Evolutionary conservation across 768 basidiomycete species (phyloP).

Genomic region (Calocybe indica): DNA sequence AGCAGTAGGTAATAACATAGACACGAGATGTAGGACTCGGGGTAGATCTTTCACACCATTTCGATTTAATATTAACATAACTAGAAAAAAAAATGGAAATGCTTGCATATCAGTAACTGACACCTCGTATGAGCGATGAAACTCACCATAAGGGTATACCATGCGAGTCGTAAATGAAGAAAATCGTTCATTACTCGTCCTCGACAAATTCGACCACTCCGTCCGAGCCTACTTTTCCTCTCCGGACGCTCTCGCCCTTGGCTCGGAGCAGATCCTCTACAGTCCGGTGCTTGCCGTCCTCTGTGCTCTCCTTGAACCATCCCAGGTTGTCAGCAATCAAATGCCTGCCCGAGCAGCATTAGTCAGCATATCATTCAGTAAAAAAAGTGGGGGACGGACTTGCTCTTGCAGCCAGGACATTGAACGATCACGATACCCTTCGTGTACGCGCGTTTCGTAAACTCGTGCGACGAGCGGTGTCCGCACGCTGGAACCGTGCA

Average conservation of each 20-base stretch:
- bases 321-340: slow-evolving; percentile 87
- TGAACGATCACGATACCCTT: slow-evolving; percentile 86
- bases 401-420: slow-evolving; percentile 85
- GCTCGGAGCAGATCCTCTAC: slow-evolving; percentile 77
- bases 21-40: not conserved
- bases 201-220: slow-evolving; percentile 53
- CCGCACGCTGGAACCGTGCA: slow-evolving; percentile 74
- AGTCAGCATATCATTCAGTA: slow-evolving; percentile 1
- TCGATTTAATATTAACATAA: too few species aligned
- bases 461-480: slow-evolving; percentile 80
- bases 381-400: slow-evolving; percentile 40
- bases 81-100: not conserved
- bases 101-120: not conserved
- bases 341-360: slow-evolving; percentile 40
- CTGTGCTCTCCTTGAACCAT: slow-evolving; percentile 85
- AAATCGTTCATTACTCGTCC: not conserved
- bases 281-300: slow-evolving; percentile 66
- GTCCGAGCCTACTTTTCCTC: slow-evolving; percentile 39
- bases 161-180: not conserved
- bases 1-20: not conserved
- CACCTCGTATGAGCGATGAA: not conserved
- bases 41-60: too few species aligned
- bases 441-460: slow-evolving; percentile 80
- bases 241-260: slow-evolving; percentile 70
- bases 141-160: not conserved